A percentile compares a stretch with the other conserved stretches of the same genome.
phyloP scores from a whole-genome alignment of 257 asterid species.

The Ocimum tenuiflorum region DNA sequence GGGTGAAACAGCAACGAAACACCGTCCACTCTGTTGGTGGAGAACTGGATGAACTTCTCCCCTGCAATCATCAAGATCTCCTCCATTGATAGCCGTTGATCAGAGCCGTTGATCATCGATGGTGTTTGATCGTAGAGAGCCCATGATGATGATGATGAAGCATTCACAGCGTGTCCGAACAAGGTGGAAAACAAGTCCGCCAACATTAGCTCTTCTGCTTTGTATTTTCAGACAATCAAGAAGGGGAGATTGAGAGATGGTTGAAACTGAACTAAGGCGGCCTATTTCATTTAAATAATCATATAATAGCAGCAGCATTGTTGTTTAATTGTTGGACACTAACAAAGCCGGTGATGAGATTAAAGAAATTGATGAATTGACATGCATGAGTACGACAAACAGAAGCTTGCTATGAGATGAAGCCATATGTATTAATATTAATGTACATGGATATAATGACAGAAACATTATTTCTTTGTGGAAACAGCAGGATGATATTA shows the following conservation, averaged over 20 bases:
- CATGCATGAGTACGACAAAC: background rate
- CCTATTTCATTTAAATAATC: background rate
- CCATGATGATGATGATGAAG: conserved; percentile 27
- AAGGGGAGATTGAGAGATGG: background rate
- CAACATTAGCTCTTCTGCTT: background rate
- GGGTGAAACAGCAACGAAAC: conserved; percentile 48
- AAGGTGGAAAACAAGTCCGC: conserved; percentile 23
- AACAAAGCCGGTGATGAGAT: background rate
- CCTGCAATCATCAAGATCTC: conserved; percentile 53
- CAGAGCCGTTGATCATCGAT: background rate
- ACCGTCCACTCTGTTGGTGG: conserved; percentile 41
- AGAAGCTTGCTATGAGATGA: conserved; percentile 14
- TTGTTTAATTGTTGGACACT: background rate
- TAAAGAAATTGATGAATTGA: conserved; percentile 7
- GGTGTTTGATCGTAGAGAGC: background rate
- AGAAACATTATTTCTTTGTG: no score
- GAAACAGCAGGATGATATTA: no score
- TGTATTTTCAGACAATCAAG: background rate
- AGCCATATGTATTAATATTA: no score
- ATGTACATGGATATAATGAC: no score
- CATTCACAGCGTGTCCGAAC: background rate
- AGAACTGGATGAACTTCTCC: conserved; percentile 49
- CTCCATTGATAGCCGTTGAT: conserved; percentile 29
- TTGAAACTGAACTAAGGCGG: background rate
- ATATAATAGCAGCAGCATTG: background rate